phyloP scores from a whole-genome alignment of 225 moss, liverwort and hornwort species.

The Neckera pumila region DNA sequence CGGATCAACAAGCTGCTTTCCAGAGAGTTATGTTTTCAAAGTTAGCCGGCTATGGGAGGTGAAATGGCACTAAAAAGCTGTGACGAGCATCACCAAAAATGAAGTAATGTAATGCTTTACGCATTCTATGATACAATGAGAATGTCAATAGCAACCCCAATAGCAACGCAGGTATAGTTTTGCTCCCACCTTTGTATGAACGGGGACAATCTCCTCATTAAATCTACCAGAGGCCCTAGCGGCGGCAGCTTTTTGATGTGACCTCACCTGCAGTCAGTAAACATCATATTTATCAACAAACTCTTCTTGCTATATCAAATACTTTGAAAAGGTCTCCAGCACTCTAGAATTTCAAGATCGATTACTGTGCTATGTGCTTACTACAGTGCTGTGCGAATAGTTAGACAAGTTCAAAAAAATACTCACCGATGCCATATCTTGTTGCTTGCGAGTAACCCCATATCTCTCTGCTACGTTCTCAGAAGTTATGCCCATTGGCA shows the following conservation, averaged over 20 bases:
- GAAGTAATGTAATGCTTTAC: background rate
- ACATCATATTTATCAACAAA: background rate
- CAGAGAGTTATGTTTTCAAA: background rate
- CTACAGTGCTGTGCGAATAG: background rate
- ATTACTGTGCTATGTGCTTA: background rate
- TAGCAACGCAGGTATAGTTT: background rate
- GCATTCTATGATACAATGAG: background rate
- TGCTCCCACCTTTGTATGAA: constrained; percentile 35
- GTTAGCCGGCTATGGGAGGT: background rate
- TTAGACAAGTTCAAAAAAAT: background rate
- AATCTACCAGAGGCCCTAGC: constrained; percentile 59
- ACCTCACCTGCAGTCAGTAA: constrained; percentile 7
- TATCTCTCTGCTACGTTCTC: constrained; percentile 76
- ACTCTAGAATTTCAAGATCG: background rate
- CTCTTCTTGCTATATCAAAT: background rate
- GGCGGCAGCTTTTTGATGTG: constrained; percentile 64
- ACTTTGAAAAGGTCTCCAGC: background rate
- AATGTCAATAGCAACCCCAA: background rate
- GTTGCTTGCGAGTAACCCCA: constrained; percentile 45
- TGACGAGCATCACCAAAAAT: background rate
- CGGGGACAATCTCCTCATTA: constrained; percentile 56
- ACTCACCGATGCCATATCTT: constrained; percentile 53
- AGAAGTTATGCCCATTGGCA: constrained; percentile 89
- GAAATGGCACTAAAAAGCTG: background rate
- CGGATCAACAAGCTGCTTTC: constrained; percentile 32